A percentile compares a stretch with the other conserved stretches of the same genome.
phyloP scores from a whole-genome alignment of 352 stramenopile genomes.

The Thalassiosira exigua region DNA sequence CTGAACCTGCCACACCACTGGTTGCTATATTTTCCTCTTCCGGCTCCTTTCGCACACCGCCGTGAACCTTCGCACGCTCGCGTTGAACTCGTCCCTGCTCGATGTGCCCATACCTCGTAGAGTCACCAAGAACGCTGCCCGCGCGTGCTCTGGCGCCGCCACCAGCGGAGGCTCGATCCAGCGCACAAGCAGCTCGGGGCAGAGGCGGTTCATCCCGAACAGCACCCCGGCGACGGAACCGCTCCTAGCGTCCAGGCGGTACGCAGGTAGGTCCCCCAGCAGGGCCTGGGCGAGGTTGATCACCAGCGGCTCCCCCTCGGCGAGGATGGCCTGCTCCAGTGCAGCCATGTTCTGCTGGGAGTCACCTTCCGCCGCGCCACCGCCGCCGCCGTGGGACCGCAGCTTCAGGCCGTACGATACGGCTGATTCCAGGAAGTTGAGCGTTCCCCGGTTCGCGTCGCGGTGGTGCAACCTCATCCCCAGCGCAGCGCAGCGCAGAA shows the following conservation, averaged over 20 bases:
- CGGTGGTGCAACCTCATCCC: constrained; percentile 92
- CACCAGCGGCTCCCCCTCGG: constrained; percentile 70
- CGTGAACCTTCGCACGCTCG: constrained; percentile 70
- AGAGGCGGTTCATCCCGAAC: constrained; percentile 82
- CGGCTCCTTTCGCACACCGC: constrained; percentile 64
- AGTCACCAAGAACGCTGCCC: constrained; percentile 63
- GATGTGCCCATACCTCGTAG: constrained; percentile 55
- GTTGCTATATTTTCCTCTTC: constrained; percentile 22
- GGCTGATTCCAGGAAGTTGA: constrained; percentile 91
- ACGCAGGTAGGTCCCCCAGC: constrained; percentile 79
- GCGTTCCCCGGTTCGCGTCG: constrained; percentile 92
- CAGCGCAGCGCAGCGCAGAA: constrained; percentile 89
- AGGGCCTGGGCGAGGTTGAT: constrained; percentile 72
- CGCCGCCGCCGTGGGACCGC: constrained; percentile 22
- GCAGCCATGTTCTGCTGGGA: constrained; percentile 49
- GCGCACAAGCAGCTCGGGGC: constrained; percentile 65
- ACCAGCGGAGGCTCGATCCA: constrained; percentile 71
- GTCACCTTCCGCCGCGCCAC: constrained; percentile 33
- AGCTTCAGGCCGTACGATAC: constrained; percentile 72
- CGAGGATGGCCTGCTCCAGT: constrained; percentile 67
- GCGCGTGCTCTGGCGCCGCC: constrained; percentile 60
- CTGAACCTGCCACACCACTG: too few relatives aligned
- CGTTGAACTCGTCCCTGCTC: constrained; percentile 72
- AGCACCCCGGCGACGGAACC: constrained; percentile 81
- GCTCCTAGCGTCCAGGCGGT: constrained; percentile 67